Percentiles rank a stretch among this genome's conserved stretches.
Conservation (phyloP, 2,329 filamentous ascomycete genomes). For the Pseudocercospora musae region DNA sequence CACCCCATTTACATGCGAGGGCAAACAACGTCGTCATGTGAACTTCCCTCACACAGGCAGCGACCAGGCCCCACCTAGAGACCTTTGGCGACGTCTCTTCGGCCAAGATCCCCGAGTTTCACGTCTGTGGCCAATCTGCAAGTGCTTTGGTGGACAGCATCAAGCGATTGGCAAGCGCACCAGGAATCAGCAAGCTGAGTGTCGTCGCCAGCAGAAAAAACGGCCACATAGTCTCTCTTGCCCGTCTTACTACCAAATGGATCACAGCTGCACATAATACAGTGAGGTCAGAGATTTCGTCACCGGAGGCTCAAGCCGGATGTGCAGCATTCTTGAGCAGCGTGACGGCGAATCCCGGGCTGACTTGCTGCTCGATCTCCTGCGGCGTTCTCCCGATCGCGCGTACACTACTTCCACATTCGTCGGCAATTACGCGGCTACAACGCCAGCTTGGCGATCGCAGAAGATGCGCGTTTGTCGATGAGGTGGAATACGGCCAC, state of each 20-base stretch:
- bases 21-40: background rate
- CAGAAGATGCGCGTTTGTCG: background rate
- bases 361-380: background rate
- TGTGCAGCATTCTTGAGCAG: background rate
- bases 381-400: background rate
- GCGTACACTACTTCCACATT: background rate
- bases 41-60: background rate
- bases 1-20: background rate
- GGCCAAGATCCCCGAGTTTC: background rate
- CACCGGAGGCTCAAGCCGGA: background rate
- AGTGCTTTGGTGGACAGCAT: background rate
- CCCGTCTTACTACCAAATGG: background rate
- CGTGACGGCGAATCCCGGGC: background rate
- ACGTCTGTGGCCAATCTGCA: background rate
- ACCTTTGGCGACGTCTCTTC: background rate
- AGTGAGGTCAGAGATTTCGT: background rate
- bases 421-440: background rate
- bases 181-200: constrained; percentile 2
- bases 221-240: background rate
- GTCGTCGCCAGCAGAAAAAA: background rate
- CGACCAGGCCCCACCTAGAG: background rate
- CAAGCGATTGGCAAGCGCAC: background rate
- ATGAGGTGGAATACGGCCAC: background rate
- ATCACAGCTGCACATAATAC: background rate
- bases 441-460: background rate